Evolutionary conservation across 805 yeast species (phyloP), one percentile per base, ranked within the genome.

Genomic region (Barnettozyma vustinii): DNA sequence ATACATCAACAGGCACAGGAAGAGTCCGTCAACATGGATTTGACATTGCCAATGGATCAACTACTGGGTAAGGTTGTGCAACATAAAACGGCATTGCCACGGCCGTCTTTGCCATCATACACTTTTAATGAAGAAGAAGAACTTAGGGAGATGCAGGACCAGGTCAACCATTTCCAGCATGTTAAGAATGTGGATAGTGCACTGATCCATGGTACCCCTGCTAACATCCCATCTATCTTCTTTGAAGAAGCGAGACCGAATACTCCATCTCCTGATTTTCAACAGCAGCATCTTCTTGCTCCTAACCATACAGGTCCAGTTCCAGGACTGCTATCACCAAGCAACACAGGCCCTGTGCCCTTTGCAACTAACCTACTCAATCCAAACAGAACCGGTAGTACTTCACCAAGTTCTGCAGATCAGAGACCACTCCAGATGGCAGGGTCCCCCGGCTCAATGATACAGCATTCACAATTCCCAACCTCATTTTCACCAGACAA

Each of bases 21-120:
- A 21, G 57, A 50, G 21, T 68, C 64, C 39, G 56, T 55, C 4
- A 60, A 63, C 25, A 55, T 84, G 25, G 92, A 86, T 60, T 69
- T 76, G 46, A 74, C 85, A 1, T 66, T 86, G 19, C 91, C 94
- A 7, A 87, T 87, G 95, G 87, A 83, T 58, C 88, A 86, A 60
- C 63, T 87, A 26, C 57, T 87, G 40, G 43, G 43, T 15, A 40
- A 39, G 42, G 20, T 39, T 7, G 12, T 16, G 5, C 20, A 15
- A 7, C 18, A 15, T 13, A 13, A 15, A 39, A 19, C 27, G 10
- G 16, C 30, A 9, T 18, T 6, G 7, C 65, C 66, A 36, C 65
- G 59, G 23, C 55, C 51, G 7, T 65, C 65, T 41, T 78, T 66
- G 42, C 77, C 76, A 20, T 18, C 12, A 12, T n/a, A 19, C n/a